Conservation (phyloP, 257 asterid species). For the Salvia splendens region DNA sequence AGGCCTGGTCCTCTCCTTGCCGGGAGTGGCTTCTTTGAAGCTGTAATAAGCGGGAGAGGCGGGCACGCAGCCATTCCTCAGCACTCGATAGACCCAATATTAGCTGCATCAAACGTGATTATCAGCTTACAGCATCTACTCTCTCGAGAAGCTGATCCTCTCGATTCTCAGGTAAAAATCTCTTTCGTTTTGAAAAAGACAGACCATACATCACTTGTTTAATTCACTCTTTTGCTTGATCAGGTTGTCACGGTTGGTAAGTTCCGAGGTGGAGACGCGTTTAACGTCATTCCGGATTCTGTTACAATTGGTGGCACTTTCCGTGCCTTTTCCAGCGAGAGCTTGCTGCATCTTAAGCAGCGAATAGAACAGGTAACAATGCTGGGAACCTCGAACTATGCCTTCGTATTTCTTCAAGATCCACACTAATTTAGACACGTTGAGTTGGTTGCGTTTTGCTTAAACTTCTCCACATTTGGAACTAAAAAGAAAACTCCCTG, state of each 20-base stretch:
- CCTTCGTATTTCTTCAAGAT: not conserved
- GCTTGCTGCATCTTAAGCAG: constrained; percentile 63
- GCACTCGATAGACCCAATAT: constrained; percentile 81
- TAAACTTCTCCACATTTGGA: not conserved
- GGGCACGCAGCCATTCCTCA: constrained; percentile 99
- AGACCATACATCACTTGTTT: not conserved
- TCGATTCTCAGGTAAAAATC: constrained; percentile 76
- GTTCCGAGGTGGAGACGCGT: constrained; percentile 91
- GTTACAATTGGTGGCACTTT: constrained; percentile 94
- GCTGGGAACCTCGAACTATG: constrained; percentile 10
- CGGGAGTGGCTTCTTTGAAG: constrained; percentile 83
- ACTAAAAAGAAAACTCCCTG: not conserved
- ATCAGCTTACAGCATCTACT: constrained; percentile 88
- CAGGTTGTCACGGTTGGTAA: constrained; percentile 89
- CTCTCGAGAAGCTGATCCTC: constrained; percentile 96
- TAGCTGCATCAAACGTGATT: constrained; percentile 82
- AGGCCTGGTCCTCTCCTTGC: constrained; percentile 79
- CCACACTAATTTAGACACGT: not conserved
- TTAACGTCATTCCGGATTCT: constrained; percentile 90
- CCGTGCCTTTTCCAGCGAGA: constrained; percentile 76
- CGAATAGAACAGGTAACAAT: constrained; percentile 72
- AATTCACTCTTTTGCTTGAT: constrained; percentile 3
- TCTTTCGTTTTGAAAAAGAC: not conserved
- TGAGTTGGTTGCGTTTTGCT: not conserved
- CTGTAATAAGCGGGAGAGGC: constrained; percentile 89